Evolutionary conservation across 306 rosid genomes (phyloP).

Genomic region (Cicer bijugum): DNA sequence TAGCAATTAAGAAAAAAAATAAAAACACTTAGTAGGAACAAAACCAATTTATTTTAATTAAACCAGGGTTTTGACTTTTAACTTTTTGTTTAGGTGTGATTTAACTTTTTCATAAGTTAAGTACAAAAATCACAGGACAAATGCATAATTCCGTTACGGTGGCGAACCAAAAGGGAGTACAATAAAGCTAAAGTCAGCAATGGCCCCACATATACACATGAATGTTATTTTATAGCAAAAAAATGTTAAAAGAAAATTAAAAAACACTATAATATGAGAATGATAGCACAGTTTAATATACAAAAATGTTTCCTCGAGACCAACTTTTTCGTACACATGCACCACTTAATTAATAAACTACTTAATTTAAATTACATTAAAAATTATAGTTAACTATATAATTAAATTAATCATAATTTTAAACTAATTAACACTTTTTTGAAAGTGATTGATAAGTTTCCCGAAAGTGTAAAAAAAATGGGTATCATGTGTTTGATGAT

Average conservation of each 20-base stretch:
- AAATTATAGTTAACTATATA: too few species aligned
- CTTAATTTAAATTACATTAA: too few species aligned
- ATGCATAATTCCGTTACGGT: constrained; percentile 39
- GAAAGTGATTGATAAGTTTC: too few species aligned
- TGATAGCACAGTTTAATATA: not conserved
- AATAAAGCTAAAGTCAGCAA: constrained; percentile 33
- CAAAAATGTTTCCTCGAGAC: too few species aligned
- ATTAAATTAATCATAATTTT: too few species aligned
- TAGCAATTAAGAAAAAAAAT: not conserved
- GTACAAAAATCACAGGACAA: constrained; percentile 35
- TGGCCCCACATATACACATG: constrained; percentile 44
- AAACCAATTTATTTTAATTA: too few species aligned
- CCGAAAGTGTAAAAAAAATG: too few species aligned
- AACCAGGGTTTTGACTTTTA: not conserved
- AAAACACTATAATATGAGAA: constrained; percentile 2
- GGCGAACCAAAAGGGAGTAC: constrained; percentile 9
- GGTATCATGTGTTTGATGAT: too few species aligned
- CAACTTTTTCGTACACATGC: too few species aligned
- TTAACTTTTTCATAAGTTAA: constrained; percentile 20
- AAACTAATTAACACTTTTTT: too few species aligned
- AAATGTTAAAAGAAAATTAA: not conserved
- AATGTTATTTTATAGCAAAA: not conserved
- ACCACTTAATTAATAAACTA: too few species aligned
- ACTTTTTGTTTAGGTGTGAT: not conserved
- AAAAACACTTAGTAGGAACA: too few species aligned